Evolutionary conservation across 2,329 filamentous ascomycete genomes (phyloP).

Genomic region (Beauveria rudraprayagi): DNA sequence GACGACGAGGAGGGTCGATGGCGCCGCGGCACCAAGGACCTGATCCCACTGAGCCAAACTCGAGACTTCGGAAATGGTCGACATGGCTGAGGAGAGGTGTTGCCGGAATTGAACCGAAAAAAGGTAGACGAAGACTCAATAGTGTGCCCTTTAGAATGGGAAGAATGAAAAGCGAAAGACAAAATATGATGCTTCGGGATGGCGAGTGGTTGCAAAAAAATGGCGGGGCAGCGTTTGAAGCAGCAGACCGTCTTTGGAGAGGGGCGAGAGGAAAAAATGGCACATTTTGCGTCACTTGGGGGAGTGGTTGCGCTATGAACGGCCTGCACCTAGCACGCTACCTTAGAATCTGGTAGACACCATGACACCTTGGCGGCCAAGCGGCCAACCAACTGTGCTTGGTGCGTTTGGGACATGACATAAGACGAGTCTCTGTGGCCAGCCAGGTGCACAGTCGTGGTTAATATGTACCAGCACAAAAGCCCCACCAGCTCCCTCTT

Average conservation of each 20-base stretch:
- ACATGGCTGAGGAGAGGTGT: constrained; percentile 44
- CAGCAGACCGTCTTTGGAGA: constrained; percentile 12
- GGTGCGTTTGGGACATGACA: too few relatives aligned
- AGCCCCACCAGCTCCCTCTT: not conserved
- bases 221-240: constrained; percentile 14
- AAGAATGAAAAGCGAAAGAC: not conserved
- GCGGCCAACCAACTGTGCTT: not conserved
- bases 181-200: constrained; percentile 11
- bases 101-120: not conserved
- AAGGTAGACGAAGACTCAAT: not conserved
- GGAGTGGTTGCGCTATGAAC: constrained; percentile 6
- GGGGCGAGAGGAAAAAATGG: constrained; percentile 4
- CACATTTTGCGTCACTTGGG: constrained; percentile 19
- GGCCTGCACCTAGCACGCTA: not conserved
- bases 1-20: constrained; percentile 68
- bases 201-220: constrained; percentile 13
- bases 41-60: constrained; percentile 65
- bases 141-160: not conserved
- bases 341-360: not conserved
- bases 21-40: constrained; percentile 56
- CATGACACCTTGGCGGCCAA: not conserved
- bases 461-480: not conserved
- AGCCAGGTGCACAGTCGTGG: too few relatives aligned
- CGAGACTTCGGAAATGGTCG: constrained; percentile 68
- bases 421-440: too few relatives aligned